These are phyloP conservation scores for Hypoxylon crocopeplum DNA, from an alignment of 495 filamentous ascomycete species.

Conservation along the genomic window DNA sequence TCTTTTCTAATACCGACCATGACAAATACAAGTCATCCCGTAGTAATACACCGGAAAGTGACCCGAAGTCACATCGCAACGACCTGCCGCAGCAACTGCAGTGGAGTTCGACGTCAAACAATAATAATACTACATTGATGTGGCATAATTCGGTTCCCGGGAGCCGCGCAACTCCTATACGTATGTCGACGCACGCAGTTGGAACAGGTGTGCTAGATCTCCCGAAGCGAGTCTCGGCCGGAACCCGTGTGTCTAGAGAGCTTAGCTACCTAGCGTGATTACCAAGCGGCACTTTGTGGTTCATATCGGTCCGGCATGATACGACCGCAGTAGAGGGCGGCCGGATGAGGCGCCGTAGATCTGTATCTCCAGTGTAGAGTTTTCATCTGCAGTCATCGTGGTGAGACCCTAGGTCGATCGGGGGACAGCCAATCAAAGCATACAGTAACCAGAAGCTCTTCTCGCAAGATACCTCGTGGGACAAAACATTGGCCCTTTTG, in stretches of 20 bases:
- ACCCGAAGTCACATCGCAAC: slow-evolving; percentile 37
- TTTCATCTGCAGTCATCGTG: slow-evolving; percentile 13
- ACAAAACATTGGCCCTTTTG: slow-evolving; percentile 13
- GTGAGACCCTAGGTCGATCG: slow-evolving; percentile 20
- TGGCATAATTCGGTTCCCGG: slow-evolving; percentile 8
- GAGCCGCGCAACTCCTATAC: slow-evolving; percentile 10
- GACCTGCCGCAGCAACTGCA: slow-evolving; percentile 20
- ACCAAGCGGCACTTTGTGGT: slow-evolving; percentile 24
- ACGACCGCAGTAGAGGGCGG: slow-evolving; percentile 18
- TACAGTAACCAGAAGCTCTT: neutral
- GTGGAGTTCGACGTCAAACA: slow-evolving; percentile 21
- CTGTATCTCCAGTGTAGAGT: slow-evolving; percentile 6
- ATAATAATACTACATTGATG: slow-evolving; percentile 22
- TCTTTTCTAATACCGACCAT: slow-evolving; percentile 24
- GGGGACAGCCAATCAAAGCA: slow-evolving; percentile 19
- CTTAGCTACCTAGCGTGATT: slow-evolving; percentile 22
- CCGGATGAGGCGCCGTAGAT: slow-evolving; percentile 26
- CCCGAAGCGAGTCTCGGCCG: slow-evolving; percentile 24
- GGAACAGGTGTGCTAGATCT: slow-evolving; percentile 12
- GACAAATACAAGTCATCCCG: slow-evolving; percentile 32
- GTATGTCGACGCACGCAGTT: slow-evolving; percentile 10
- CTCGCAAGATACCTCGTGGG: slow-evolving; percentile 2
- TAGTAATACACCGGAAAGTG: slow-evolving; percentile 33
- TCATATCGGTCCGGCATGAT: slow-evolving; percentile 34
- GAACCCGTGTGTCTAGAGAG: slow-evolving; percentile 5